Evolutionary conservation across 768 basidiomycete species (phyloP).

Genomic region (Tubosaeta sp.): DNA sequence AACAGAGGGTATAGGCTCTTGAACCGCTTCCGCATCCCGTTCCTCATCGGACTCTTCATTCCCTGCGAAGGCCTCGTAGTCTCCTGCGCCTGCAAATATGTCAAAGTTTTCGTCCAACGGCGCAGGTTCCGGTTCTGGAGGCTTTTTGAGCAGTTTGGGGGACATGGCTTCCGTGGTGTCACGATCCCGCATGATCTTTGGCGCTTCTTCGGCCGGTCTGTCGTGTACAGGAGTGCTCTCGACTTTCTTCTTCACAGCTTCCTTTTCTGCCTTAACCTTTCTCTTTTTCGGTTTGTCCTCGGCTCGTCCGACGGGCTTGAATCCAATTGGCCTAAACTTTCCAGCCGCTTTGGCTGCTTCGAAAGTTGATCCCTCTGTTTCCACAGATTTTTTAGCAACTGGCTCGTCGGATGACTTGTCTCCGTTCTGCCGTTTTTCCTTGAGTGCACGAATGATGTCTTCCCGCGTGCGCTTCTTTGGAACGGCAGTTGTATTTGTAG

Average conservation of each 20-base stretch:
- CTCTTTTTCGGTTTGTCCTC: conserved; percentile 44
- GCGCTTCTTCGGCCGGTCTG: background rate
- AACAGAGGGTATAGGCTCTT: conserved; percentile 8
- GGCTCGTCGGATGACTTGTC: conserved; percentile 9
- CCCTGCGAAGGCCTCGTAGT: conserved; percentile 68
- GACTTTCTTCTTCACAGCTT: conserved; percentile 39
- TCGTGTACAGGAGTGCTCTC: conserved; percentile 25
- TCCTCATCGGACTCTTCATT: conserved; percentile 50
- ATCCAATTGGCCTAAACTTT: conserved; percentile 55
- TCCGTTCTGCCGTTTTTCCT: conserved; percentile 49
- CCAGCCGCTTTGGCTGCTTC: conserved; percentile 37
- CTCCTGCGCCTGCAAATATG: conserved; percentile 83
- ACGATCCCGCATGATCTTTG: background rate
- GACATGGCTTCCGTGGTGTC: conserved; percentile 1
- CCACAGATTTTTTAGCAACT: conserved; percentile 9
- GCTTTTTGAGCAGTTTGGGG: conserved; percentile 6
- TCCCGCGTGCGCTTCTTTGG: conserved; percentile 72
- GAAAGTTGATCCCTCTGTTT: conserved; percentile 25
- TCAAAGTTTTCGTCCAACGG: conserved; percentile 62
- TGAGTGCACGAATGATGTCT: conserved; percentile 70
- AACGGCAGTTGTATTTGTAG: conserved; percentile 18
- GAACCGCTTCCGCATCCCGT: conserved; percentile 11
- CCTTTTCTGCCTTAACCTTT: conserved; percentile 39
- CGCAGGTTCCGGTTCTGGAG: conserved; percentile 15
- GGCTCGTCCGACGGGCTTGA: conserved; percentile 53